These are phyloP conservation scores for Stipa capillata DNA, from an alignment of 176 grass and related monocot genomes.

Conservation along the genomic window DNA sequence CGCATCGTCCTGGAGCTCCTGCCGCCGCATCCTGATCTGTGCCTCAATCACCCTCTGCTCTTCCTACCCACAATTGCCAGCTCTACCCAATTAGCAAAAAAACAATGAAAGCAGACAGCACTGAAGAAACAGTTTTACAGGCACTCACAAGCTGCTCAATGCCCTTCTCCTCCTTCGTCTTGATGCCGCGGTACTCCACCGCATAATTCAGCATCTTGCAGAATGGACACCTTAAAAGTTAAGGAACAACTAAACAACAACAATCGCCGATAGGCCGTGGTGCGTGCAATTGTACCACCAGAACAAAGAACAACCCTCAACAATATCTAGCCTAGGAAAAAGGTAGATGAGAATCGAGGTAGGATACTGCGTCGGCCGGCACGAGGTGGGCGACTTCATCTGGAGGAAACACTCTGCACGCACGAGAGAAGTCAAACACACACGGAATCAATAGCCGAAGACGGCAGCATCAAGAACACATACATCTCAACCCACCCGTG, in stretches of 20 bases:
- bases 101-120: background rate
- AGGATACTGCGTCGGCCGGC: conserved; percentile 71
- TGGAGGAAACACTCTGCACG: conserved; percentile 87
- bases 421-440: background rate
- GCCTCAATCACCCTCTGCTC: conserved; percentile 97
- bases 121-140: background rate
- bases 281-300: background rate
- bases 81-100: background rate
- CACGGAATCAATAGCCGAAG: background rate
- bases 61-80: conserved; percentile 36
- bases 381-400: conserved; percentile 55
- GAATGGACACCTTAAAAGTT: conserved; percentile 72
- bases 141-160: conserved; percentile 83
- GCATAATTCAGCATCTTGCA: conserved; percentile 86
- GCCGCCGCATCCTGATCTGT: conserved; percentile 83
- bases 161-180: conserved; percentile 87
- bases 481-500: conserved; percentile 42
- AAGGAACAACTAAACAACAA: conserved; percentile 24
- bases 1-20: conserved; percentile 64
- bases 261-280: background rate
- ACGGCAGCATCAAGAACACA: background rate
- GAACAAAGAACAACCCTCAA: background rate
- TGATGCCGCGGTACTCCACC: conserved; percentile 77
- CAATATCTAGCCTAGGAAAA: background rate
- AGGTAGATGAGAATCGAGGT: background rate